A percentile compares a stretch with the other conserved stretches of the same genome.
phyloP scores from a whole-genome alignment of 164 flowering plant genomes.

The Protea cynaroides region DNA sequence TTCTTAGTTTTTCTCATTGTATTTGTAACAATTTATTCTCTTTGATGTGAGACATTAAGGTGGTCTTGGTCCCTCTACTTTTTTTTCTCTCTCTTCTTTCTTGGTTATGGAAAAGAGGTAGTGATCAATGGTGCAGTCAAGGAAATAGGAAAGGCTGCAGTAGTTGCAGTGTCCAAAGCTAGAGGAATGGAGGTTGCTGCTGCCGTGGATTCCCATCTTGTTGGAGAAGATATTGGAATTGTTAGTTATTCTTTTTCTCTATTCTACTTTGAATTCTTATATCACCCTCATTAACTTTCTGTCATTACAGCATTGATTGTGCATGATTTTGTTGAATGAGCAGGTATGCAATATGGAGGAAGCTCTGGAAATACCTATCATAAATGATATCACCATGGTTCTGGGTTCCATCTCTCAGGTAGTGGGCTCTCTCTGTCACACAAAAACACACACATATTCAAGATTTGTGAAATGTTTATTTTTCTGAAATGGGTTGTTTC shows the following conservation, averaged over 20 bases:
- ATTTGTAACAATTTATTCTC: too few relatives aligned
- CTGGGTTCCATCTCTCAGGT: constrained; percentile 94
- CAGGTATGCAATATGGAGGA: constrained; percentile 87
- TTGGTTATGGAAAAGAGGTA: constrained; percentile 37
- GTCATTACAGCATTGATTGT: background rate
- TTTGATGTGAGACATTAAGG: constrained; percentile 7
- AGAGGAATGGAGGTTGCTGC: constrained; percentile 96
- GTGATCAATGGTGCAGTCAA: constrained; percentile 85
- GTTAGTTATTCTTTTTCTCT: constrained; percentile 20
- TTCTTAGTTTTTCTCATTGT: background rate
- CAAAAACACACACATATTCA: background rate
- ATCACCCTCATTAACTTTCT: background rate
- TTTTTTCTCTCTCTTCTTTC: background rate
- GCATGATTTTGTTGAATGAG: background rate
- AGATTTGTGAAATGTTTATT: background rate
- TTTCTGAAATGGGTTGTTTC: background rate
- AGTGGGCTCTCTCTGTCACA: constrained; percentile 1
- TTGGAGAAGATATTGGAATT: constrained; percentile 83
- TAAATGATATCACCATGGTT: constrained; percentile 79
- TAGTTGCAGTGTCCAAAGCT: constrained; percentile 71
- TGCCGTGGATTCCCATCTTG: constrained; percentile 67
- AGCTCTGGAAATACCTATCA: constrained; percentile 74
- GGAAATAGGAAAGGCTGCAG: constrained; percentile 88
- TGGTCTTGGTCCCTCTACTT: background rate
- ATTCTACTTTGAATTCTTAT: too few relatives aligned